Percentiles rank a stretch among this genome's conserved stretches.
These are phyloP conservation scores for Solidago caesia DNA, from an alignment of 129 eudicot species.

Conservation along the genomic window DNA sequence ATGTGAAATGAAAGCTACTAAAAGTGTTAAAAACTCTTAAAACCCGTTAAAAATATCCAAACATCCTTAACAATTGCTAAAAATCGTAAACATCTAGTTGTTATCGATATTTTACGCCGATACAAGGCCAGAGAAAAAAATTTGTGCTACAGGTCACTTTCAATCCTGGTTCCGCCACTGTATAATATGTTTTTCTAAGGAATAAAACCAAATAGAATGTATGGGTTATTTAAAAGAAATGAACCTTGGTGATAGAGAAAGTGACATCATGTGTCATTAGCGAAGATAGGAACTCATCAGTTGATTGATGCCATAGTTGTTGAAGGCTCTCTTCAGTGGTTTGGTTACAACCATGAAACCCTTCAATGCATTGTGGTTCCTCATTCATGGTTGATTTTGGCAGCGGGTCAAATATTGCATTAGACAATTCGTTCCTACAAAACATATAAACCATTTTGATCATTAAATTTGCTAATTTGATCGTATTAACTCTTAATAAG, in stretches of 20 bases:
- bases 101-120: too few species aligned
- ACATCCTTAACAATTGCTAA: too few species aligned
- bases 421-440: slow-evolving; percentile 48
- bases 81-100: too few species aligned
- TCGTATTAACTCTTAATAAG: not conserved
- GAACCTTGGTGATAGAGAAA: slow-evolving; percentile 43
- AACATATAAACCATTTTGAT: not conserved
- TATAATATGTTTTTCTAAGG: not conserved
- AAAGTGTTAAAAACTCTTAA: too few species aligned
- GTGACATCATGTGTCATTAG: slow-evolving; percentile 35
- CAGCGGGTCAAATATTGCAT: slow-evolving; percentile 48
- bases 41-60: too few species aligned
- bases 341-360: slow-evolving; percentile 36
- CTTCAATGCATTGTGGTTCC: slow-evolving; percentile 44
- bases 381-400: slow-evolving; percentile 45
- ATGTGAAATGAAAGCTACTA: too few species aligned
- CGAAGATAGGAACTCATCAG: slow-evolving; percentile 48
- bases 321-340: slow-evolving; percentile 44
- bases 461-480: not conserved
- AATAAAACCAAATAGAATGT: not conserved
- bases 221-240: not conserved
- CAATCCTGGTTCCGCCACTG: not conserved
- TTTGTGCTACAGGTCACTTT: too few species aligned
- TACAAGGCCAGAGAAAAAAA: too few species aligned
- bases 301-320: slow-evolving; percentile 48